Base-by-base conservation (phyloP, 78 protist genomes). In the Dictyostelium brefeldianum region DNA sequence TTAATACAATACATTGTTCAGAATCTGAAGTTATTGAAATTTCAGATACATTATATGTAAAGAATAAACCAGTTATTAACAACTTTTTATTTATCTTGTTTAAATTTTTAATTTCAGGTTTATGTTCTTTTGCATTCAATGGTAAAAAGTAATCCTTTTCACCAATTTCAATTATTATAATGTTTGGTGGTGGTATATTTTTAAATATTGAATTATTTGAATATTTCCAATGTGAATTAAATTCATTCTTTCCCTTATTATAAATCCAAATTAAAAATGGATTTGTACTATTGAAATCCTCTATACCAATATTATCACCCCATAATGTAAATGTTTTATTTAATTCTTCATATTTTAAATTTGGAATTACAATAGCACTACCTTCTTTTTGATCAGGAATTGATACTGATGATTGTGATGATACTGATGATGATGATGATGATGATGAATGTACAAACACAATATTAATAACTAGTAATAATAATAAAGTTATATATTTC, bases 31-130 rank as follows among this genome's bases (percentile, higher is more conserved):
- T 67, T 15, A 67, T 67, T 67, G 43, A 31, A 31, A 67, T 67
- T 14, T 67, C 75, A 11, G 75, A 31, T 9, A 17, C 17, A 31
- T 67, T 67, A 31, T 67, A 67, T 27, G 75, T 6, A 17, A 67
- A 67, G 22, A 6, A 67, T 31, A 15, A 11, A 31, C 75, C 75
- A 14, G 14, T 25, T 14, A 67, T 27, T 14, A 31, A 15, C 12
- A 67, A 5, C 17, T 67, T n/a, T 27, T 31, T 67, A 3, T n/a
- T 15, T 31, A 15, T 67, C 31, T 27, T 31, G 2, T 15, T 25
- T 31, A 67, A 20, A 67, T 17, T 67, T 67, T 67, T 67, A 67
- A 67, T 31, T 27, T 67, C 75, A 29, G 75, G 75, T 67, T 51
- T 51, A 51, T 67, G 75, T 62, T 62, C 14, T 2, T 36, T 67